Percentiles rank a stretch among this genome's conserved stretches.
Conservation (phyloP, 1,284 basidiomycete genomes). For the Athelia psychrophila region DNA sequence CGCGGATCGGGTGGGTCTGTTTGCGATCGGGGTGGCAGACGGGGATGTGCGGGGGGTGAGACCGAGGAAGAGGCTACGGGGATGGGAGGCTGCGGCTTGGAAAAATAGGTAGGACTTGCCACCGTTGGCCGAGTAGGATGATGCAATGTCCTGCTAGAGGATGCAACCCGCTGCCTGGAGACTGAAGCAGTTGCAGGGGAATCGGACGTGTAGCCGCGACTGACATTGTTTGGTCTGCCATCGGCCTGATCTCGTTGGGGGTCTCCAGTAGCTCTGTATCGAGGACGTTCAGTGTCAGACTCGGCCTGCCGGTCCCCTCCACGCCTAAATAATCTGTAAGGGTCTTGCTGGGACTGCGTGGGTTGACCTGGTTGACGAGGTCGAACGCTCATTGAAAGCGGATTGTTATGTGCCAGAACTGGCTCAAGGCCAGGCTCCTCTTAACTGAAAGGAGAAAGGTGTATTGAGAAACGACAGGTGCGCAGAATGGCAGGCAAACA, state of each 20-base stretch:
- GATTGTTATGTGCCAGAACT: neutral
- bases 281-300: neutral
- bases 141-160: neutral
- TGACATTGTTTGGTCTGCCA: neutral
- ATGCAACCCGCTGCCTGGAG: neutral
- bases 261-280: neutral
- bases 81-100: neutral
- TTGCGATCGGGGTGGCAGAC: conserved; percentile 18
- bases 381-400: conserved; percentile 1
- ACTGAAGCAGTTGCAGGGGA: neutral
- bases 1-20: conserved; percentile 23
- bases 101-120: neutral
- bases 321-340: neutral
- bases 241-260: neutral
- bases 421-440: conserved; percentile 1
- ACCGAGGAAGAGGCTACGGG: conserved; percentile 1
- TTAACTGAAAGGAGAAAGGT: conserved; percentile 1
- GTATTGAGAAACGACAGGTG: neutral
- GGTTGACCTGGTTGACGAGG: neutral
- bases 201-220: neutral
- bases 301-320: neutral
- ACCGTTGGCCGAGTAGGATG: neutral
- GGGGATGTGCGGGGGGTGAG: neutral
- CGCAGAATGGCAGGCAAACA: neutral
- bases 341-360: neutral